A percentile compares a stretch with the other conserved stretches of the same genome.
phyloP scores from a whole-genome alignment of 1,284 basidiomycete genomes.

The Cerrena zonata region DNA sequence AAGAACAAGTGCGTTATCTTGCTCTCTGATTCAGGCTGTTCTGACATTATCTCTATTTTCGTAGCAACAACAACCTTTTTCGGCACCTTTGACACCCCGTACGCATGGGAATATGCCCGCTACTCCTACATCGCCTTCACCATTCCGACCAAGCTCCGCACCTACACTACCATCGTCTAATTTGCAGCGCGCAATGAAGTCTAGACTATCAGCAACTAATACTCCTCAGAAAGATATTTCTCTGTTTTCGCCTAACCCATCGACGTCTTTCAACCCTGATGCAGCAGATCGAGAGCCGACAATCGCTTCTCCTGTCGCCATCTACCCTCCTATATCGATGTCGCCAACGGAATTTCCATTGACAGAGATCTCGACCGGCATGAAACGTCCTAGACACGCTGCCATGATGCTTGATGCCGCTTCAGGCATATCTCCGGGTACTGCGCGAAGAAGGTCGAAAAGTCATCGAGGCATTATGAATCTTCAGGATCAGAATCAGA shows the following conservation, averaged over 20 bases:
- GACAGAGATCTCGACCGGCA: conserved; percentile 22
- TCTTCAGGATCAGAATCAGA: conserved; percentile 17
- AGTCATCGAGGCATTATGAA: background rate
- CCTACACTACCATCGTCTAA: background rate
- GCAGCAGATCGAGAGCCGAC: background rate
- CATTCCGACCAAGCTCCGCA: background rate
- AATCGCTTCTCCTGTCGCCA: conserved; percentile 6
- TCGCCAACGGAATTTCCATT: conserved; percentile 7
- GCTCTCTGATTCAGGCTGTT: background rate
- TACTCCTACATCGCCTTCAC: no score
- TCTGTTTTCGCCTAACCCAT: conserved; percentile 1
- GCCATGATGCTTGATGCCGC: conserved; percentile 26
- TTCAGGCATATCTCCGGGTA: conserved; percentile 2
- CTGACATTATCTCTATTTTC: background rate
- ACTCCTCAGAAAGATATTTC: background rate
- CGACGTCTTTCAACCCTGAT: background rate
- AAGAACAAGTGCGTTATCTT: conserved; percentile 1
- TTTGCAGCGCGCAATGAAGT: background rate
- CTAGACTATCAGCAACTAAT: background rate
- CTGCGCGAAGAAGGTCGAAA: conserved; percentile 1
- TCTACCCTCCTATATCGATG: conserved; percentile 3
- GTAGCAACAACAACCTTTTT: background rate
- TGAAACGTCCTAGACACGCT: conserved; percentile 36
- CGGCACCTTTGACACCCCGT: background rate
- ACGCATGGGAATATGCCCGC: no score